Evolutionary conservation across 495 filamentous ascomycete genomes (phyloP).

Genomic region (Neurospora sp.): DNA sequence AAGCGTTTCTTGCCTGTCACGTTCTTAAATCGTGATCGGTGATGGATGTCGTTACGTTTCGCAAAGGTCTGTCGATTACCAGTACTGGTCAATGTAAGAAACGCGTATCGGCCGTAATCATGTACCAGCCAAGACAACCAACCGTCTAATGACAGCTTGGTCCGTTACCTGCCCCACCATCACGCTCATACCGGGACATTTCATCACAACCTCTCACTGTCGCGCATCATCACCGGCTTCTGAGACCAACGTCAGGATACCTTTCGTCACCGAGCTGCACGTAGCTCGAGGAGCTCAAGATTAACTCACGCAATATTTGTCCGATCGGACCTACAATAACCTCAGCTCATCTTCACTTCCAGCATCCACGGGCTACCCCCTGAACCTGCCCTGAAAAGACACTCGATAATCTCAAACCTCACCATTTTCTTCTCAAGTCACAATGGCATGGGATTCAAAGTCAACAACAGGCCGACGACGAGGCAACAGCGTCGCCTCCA

Average conservation of each 20-base stretch:
- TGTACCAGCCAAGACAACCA: background rate
- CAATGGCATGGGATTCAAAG: constrained; percentile 23
- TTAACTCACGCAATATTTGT: background rate
- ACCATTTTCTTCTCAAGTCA: background rate
- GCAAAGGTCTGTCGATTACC: background rate
- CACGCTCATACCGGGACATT: background rate
- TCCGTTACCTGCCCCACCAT: background rate
- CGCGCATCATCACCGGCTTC: background rate
- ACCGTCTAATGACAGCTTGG: background rate
- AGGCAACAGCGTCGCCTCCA: constrained; percentile 21
- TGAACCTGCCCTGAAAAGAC: background rate
- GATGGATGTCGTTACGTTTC: background rate
- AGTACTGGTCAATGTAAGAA: background rate
- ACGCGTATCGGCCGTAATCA: background rate
- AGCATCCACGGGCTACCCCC: background rate
- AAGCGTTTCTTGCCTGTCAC: background rate
- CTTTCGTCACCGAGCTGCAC: background rate
- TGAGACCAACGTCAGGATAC: background rate
- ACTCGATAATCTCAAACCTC: background rate
- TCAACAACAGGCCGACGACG: constrained; percentile 13
- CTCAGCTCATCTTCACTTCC: background rate
- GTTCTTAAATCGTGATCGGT: background rate
- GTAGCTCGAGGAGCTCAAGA: background rate
- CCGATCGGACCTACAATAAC: background rate
- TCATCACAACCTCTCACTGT: background rate